phyloP scores from a whole-genome alignment of 192 early-diverging fungal species.

The Phycomyces nitens region DNA sequence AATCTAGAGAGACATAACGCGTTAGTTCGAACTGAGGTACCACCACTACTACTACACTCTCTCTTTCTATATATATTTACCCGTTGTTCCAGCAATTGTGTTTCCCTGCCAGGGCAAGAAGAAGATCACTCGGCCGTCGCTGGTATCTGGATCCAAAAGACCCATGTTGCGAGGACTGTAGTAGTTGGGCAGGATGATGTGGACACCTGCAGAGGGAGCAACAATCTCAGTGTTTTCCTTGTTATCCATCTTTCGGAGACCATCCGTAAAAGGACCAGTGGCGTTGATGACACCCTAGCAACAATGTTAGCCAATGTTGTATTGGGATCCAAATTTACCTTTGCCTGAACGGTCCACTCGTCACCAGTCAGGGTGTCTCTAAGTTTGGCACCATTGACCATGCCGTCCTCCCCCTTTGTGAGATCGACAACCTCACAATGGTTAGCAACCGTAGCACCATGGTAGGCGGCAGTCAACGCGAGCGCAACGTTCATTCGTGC shows the following conservation, averaged over 20 bases:
- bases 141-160: conserved; percentile 89
- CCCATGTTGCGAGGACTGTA: conserved; percentile 94
- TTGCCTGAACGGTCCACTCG: conserved; percentile 80
- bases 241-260: conserved; percentile 87
- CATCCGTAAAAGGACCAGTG: conserved; percentile 72
- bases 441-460: conserved; percentile 91
- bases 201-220: conserved; percentile 88
- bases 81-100: conserved; percentile 92
- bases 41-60: no score
- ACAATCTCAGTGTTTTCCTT: conserved; percentile 79
- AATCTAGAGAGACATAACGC: conserved; percentile 44
- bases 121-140: conserved; percentile 95
- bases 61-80: conserved; percentile 8
- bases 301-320: no score
- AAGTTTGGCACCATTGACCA: conserved; percentile 75
- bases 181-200: conserved; percentile 94
- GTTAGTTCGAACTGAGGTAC: no score
- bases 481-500: conserved; percentile 95
- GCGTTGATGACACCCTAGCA: conserved; percentile 95
- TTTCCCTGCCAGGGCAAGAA: conserved; percentile 97
- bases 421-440: conserved; percentile 86
- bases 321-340: no score
- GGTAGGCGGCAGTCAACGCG: conserved; percentile 82
- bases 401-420: conserved; percentile 63
- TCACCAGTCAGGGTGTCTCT: conserved; percentile 84